Base-by-base conservation (phyloP, 768 basidiomycete species). In the Udeniomyces megalosporus region DNA sequence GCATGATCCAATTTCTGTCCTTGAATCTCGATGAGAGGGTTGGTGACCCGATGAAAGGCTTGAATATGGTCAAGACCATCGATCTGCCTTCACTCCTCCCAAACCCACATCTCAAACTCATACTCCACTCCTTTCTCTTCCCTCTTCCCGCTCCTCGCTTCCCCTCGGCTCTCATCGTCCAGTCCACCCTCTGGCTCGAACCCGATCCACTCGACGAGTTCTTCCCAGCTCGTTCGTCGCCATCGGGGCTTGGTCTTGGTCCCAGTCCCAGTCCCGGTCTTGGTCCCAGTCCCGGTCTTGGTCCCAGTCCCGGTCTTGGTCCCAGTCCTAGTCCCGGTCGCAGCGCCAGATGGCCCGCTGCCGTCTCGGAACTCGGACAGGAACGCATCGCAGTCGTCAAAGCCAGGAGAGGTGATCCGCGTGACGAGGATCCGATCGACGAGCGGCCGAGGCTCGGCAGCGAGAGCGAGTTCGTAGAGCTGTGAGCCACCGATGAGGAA, bases 61-160 rank as follows among this genome's bases (percentile, higher is more conserved):
- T n/a, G n/a, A n/a, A n/a, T n/a, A n/a, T n/a, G n/a, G n/a, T n/a
- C n/a, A n/a, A n/a, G n/a, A n/a, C n/a, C n/a, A n/a, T n/a, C n/a
- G n/a, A n/a, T n/a, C n/a, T n/a, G n/a, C n/a, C n/a, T n/a, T n/a
- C n/a, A n/a, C n/a, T n/a, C n/a, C n/a, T n/a, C n/a, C 55, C 55
- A 57, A 29, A 82, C 78, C 93, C 93, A 99, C 90, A 99, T 90
- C 77, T 99, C 88, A 74, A 84, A 95, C 75, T 88, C 86, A 72
- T 92, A 99, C 67, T 79, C 77, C 49, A 88, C 77, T 11, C 84
- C 88, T 59, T 85, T 85, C 74, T 95, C 90, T 71, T 82, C 81
- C 72, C 87, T 84, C 69, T 80, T 74, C 3, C 87, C 89, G 65
- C 78, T 42, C 38, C 38, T 42, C 38, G 10, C 38, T 42, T 42